Percentiles rank a stretch among this genome's conserved stretches.
Conservation (phyloP, 495 filamentous ascomycete species). For the Articulospora tetracladia region DNA sequence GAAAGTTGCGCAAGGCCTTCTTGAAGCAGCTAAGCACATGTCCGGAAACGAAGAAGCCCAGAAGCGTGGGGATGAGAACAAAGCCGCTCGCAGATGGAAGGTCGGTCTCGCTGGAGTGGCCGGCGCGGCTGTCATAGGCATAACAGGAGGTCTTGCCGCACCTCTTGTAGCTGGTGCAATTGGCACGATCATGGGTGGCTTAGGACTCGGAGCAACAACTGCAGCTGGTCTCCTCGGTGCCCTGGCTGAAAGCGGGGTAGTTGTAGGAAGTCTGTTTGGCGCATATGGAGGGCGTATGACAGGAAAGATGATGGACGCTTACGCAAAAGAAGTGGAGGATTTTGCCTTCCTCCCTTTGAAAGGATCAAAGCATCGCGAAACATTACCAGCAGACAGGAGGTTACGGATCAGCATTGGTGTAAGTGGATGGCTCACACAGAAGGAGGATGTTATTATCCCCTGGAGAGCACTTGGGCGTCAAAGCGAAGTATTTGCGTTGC, state of each 20-base stretch:
- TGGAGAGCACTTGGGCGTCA: constrained; percentile 71
- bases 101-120: constrained; percentile 70
- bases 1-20: constrained; percentile 67
- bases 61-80: constrained; percentile 64
- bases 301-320: constrained; percentile 80
- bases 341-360: constrained; percentile 80
- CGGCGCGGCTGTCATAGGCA: constrained; percentile 65
- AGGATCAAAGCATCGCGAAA: constrained; percentile 36
- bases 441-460: constrained; percentile 64
- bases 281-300: constrained; percentile 85
- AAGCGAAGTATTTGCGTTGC: constrained; percentile 77
- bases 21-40: constrained; percentile 69
- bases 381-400: constrained; percentile 46
- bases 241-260: constrained; percentile 68
- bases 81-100: constrained; percentile 69
- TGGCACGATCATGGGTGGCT: constrained; percentile 74
- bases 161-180: constrained; percentile 79
- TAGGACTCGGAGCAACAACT: constrained; percentile 64
- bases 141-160: constrained; percentile 74
- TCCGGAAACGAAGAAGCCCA: constrained; percentile 62
- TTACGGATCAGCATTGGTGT: constrained; percentile 81
- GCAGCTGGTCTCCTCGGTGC: constrained; percentile 77
- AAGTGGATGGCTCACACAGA: constrained; percentile 73
- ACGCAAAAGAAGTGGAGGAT: constrained; percentile 81
- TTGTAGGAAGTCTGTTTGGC: constrained; percentile 83